These are phyloP conservation scores for Sporisorium reilianum DNA, from an alignment of 1,284 basidiomycete species.

Conservation along the genomic window DNA sequence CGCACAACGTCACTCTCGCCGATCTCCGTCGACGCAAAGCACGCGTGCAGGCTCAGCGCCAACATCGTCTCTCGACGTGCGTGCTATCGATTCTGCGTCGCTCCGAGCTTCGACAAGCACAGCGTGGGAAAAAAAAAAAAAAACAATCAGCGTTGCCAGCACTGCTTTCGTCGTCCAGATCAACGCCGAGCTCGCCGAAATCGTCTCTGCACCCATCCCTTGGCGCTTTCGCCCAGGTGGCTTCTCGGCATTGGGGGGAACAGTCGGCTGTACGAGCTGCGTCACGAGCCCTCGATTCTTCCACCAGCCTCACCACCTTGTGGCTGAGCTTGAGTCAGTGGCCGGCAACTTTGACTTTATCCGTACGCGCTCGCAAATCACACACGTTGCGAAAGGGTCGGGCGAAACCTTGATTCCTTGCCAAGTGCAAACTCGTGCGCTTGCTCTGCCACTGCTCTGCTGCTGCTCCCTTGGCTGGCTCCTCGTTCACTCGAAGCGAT, in stretches of 20 bases:
- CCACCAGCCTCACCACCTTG: constrained; percentile 15
- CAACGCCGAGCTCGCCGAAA: constrained; percentile 26
- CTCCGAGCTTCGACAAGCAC: constrained; percentile 22
- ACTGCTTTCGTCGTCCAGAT: constrained; percentile 4
- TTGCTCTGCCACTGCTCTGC: too few relatives aligned
- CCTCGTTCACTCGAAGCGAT: constrained; percentile 9
- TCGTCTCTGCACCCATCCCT: not conserved
- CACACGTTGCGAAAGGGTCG: constrained; percentile 1
- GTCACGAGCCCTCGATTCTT: constrained; percentile 22
- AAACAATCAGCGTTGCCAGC: constrained; percentile 13
- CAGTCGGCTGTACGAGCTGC: constrained; percentile 9
- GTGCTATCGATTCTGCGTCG: constrained; percentile 12
- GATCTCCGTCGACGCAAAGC: not conserved
- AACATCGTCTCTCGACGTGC: constrained; percentile 1
- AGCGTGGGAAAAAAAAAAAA: constrained; percentile 37
- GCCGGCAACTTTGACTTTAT: constrained; percentile 13
- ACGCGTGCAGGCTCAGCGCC: not conserved
- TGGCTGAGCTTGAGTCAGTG: constrained; percentile 22
- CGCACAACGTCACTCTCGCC: constrained; percentile 1
- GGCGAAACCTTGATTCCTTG: constrained; percentile 10
- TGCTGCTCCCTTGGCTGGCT: not conserved
- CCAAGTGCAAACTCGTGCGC: not conserved
- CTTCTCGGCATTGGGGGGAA: not conserved
- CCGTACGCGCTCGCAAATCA: constrained; percentile 15
- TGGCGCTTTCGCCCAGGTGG: constrained; percentile 10